Evolutionary conservation across 2,329 filamentous ascomycete species (phyloP), one percentile per base, ranked within the genome.

Genomic region (Thielaviopsis populi): DNA sequence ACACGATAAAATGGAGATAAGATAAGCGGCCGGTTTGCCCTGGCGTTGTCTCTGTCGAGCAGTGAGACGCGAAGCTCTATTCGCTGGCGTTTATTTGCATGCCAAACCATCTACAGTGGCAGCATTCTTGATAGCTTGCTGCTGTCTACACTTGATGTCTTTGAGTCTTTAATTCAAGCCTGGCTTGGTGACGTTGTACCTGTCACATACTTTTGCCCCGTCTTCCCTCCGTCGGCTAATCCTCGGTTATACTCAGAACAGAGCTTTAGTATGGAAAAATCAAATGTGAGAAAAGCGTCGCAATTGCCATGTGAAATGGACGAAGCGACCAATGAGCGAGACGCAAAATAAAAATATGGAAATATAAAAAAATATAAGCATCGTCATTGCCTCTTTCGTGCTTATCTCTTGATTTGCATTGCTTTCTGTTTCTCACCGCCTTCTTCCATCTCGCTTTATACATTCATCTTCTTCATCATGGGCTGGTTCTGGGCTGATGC

Each of bases 401-500:
- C 6, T 46, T 24, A 19, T 43, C 22, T 30, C 10, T 59, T n/a
- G 17, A 40, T n/a, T 40, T 48, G 17, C 7, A 11, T 15, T 59
- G 62, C 50, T 53, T 61, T 43, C 30, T 22, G 62, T 66, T 67
- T 65, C 63, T 59, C 50, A 62, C 33, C 59, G 41, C 8, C 62
- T 59, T 11, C 64, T 24, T 59, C 60, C 66, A 56, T 27, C 59
- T 27, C 15, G 54, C 24, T 46, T 27, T 42, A 58, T n/a, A n/a
- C 40, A 61, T 46, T 62, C 41, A 27, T 58, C 61, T 60, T 68
- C 53, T 33, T 50, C 66, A 67, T 43, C 65, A 85, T 84, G 82
- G 82, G 82, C 68, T 84, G 82, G 82, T 85, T 85, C 69, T 85
- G 82, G 82, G 79, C 81, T 66, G 82, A 84, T 67, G 67, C 73